Conservation (phyloP, 202 grass and related monocot species). For the Eragrostis tef region DNA sequence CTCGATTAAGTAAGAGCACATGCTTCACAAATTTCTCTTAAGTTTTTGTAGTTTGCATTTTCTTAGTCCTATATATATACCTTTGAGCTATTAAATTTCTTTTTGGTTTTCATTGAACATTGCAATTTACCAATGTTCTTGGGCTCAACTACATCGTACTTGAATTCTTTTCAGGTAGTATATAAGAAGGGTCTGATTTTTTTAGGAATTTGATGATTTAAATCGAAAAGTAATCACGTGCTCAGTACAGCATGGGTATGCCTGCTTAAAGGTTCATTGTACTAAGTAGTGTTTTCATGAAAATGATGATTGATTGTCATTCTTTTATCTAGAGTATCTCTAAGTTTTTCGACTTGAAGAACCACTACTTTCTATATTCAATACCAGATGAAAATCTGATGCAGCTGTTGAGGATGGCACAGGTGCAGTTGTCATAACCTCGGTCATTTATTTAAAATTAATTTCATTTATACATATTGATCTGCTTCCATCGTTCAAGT, state of each 20-base stretch:
- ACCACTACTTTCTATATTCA: slow-evolving; percentile 87
- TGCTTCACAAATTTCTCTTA: no score
- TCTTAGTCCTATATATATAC: no score
- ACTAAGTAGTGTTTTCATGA: not conserved
- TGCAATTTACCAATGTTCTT: no score
- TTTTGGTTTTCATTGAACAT: no score
- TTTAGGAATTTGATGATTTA: slow-evolving; percentile 99
- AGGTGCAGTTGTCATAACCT: slow-evolving; percentile 42
- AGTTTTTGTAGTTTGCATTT: no score
- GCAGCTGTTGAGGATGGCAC: slow-evolving; percentile 52
- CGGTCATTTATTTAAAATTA: slow-evolving; percentile 25
- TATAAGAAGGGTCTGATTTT: slow-evolving; percentile 74
- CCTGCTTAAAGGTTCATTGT: slow-evolving; percentile 9
- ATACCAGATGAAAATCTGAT: slow-evolving; percentile 78
- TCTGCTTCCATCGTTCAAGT: not conserved
- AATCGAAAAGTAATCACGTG: slow-evolving; percentile 92
- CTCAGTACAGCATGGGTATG: slow-evolving; percentile 91
- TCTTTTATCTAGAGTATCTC: slow-evolving; percentile 68
- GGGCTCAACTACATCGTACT: no score
- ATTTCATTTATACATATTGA: slow-evolving; percentile 16
- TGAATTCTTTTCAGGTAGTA: no score
- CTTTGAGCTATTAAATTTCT: no score
- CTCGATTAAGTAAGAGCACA: no score
- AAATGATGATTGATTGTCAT: slow-evolving; percentile 35
- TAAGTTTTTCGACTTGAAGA: slow-evolving; percentile 97